Percentiles rank a stretch among this genome's conserved stretches.
Conservation (phyloP, 495 filamentous ascomycete species). For the Friedmanniomyces endolithicus region DNA sequence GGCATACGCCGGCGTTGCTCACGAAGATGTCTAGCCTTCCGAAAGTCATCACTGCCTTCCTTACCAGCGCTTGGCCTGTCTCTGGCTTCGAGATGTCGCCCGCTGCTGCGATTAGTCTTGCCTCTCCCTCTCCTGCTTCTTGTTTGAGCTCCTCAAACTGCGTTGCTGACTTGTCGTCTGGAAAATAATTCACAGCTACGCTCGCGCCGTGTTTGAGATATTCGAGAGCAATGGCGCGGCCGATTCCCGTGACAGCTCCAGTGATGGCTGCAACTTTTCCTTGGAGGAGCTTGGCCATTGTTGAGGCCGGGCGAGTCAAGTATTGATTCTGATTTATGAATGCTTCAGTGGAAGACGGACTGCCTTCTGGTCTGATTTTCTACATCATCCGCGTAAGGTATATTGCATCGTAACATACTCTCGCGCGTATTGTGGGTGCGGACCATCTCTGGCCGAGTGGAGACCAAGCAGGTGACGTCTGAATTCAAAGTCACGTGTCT, state of each 20-base stretch:
- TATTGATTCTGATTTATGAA: no score
- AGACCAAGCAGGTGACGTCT: background rate
- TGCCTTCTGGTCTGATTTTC: no score
- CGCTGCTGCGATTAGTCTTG: conserved; percentile 25
- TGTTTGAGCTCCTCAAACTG: conserved; percentile 25
- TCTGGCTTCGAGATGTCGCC: conserved; percentile 30
- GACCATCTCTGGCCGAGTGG: background rate
- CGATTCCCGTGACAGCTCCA: conserved; percentile 30
- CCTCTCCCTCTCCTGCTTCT: conserved; percentile 19
- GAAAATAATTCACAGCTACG: conserved; percentile 32
- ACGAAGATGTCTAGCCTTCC: conserved; percentile 65
- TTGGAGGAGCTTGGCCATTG: conserved; percentile 25
- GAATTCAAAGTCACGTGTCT: background rate
- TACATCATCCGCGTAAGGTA: no score
- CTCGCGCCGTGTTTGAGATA: conserved; percentile 30
- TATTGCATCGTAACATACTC: no score
- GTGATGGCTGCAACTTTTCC: conserved; percentile 31
- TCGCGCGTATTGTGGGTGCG: background rate
- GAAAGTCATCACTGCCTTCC: conserved; percentile 35
- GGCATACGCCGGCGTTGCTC: conserved; percentile 76
- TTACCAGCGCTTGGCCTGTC: conserved; percentile 29
- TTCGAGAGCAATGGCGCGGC: conserved; percentile 31
- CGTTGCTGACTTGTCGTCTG: conserved; percentile 24
- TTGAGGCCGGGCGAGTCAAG: no score
- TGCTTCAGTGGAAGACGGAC: no score